Evolutionary conservation across 371 early-diverging fungal species (phyloP).

Genomic region (Mucor indicus): DNA sequence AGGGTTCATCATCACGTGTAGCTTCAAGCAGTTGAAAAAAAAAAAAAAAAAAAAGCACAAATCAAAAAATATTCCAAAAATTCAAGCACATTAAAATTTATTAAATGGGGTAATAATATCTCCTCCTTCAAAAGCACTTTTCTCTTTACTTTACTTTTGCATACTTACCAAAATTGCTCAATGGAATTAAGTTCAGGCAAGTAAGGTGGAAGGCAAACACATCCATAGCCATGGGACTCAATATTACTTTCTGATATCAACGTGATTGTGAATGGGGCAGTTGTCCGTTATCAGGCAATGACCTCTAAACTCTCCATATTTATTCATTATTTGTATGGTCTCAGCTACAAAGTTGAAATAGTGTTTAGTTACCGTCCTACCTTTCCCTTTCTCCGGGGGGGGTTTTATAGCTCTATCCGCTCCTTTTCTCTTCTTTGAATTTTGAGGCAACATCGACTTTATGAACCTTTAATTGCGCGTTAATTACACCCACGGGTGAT

Average conservation of each 20-base stretch:
- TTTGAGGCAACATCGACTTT: background rate
- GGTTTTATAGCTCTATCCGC: background rate
- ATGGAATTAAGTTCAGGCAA: constrained; percentile 17
- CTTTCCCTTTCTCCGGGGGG: constrained; percentile 1
- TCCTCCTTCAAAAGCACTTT: no score
- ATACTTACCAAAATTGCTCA: constrained; percentile 13
- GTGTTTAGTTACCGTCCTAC: constrained; percentile 3
- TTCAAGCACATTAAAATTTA: no score
- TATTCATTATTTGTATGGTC: constrained; percentile 4
- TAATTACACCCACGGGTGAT: background rate
- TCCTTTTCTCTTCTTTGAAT: constrained; percentile 1
- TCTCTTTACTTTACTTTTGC: background rate
- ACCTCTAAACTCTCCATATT: constrained; percentile 2
- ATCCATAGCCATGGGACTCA: constrained; percentile 11
- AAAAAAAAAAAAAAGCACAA: no score
- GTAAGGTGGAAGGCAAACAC: constrained; percentile 20
- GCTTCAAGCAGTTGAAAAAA: no score
- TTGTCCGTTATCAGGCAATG: constrained; percentile 8
- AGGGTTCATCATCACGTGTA: no score
- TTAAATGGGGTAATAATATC: no score
- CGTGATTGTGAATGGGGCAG: constrained; percentile 5
- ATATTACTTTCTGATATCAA: no score
- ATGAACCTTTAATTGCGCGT: background rate
- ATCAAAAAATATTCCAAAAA: no score
- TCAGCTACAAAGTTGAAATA: constrained; percentile 8